Conservation (phyloP, 176 grass and related monocot genomes). For the Oryza glaberrima region DNA sequence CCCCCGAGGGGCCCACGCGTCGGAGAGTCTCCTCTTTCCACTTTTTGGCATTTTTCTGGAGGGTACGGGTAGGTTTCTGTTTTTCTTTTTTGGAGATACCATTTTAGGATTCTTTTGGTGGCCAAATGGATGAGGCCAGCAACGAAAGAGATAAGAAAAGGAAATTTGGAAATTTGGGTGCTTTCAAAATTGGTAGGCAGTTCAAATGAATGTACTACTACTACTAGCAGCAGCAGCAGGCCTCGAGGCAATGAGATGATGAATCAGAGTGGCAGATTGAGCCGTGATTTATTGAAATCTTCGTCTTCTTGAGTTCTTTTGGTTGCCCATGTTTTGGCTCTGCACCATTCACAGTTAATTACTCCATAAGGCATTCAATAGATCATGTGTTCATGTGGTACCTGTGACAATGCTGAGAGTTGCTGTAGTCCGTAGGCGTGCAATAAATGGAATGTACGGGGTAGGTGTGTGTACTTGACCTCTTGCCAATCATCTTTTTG, state of each 20-base stretch:
- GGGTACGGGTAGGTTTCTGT: conserved; percentile 30
- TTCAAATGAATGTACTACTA: conserved; percentile 27
- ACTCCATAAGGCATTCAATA: conserved; percentile 41
- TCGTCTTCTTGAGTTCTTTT: background rate
- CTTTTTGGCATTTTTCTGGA: conserved; percentile 27
- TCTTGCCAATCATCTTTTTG: background rate
- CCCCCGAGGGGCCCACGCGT: conserved; percentile 2
- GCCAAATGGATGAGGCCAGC: conserved; percentile 44
- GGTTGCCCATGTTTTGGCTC: conserved; percentile 22
- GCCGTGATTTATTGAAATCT: conserved; percentile 18
- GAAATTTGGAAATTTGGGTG: background rate
- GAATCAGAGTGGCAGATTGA: conserved; percentile 17
- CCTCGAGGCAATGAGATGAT: conserved; percentile 13
- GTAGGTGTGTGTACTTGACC: background rate
- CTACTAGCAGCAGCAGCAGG: background rate
- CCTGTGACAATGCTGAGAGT: conserved; percentile 21
- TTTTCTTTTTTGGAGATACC: conserved; percentile 35
- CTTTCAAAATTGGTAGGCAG: background rate
- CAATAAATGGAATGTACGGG: conserved; percentile 32
- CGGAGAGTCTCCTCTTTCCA: conserved; percentile 27
- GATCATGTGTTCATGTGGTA: conserved; percentile 49
- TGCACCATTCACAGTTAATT: conserved; percentile 19
- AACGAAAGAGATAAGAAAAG: background rate
- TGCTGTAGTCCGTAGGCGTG: conserved; percentile 30
- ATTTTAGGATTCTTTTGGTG: conserved; percentile 58